A percentile compares a stretch with the other conserved stretches of the same genome.
Conservation (phyloP, 208 protist genomes). For the Acanthamoeba castellanii region DNA sequence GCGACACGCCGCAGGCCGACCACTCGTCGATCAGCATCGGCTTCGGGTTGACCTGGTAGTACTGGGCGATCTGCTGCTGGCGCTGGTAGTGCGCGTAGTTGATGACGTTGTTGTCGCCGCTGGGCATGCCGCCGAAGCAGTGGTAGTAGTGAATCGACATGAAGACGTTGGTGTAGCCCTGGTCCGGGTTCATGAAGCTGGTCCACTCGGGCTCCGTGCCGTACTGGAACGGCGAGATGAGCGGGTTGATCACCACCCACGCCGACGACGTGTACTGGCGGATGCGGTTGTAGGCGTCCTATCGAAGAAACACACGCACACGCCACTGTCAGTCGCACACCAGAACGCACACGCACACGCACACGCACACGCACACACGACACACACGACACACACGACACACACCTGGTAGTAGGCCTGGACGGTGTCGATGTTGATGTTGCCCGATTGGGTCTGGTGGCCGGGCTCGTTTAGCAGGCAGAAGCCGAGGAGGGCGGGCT, state of each 20-base stretch:
- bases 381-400: neutral
- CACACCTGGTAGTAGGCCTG: neutral
- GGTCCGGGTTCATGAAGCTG: conserved; percentile 62
- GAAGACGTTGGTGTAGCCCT: conserved; percentile 64
- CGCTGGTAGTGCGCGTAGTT: conserved; percentile 29
- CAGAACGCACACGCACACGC: too few relatives aligned
- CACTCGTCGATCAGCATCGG: conserved; percentile 37
- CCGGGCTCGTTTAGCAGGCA: conserved; percentile 30
- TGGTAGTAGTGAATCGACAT: conserved; percentile 72
- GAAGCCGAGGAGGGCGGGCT: conserved; percentile 24
- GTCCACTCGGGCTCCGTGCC: conserved; percentile 54
- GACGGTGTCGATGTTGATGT: neutral
- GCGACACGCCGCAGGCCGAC: neutral
- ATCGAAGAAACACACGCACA: neutral
- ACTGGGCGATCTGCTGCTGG: conserved; percentile 2
- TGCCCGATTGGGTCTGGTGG: neutral
- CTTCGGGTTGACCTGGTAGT: conserved; percentile 40
- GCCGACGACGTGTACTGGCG: neutral
- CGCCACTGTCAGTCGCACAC: neutral
- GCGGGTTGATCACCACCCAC: conserved; percentile 28
- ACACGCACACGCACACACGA: too few relatives aligned
- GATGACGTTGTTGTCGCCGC: neutral
- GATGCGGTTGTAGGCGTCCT: neutral
- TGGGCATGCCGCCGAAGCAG: conserved; percentile 55
- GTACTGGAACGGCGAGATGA: conserved; percentile 49